A percentile compares a stretch with the other conserved stretches of the same genome.
These are phyloP conservation scores for Rasamsonia emersonii DNA, from an alignment of 2,329 filamentous ascomycete genomes.

Conservation along the genomic window DNA sequence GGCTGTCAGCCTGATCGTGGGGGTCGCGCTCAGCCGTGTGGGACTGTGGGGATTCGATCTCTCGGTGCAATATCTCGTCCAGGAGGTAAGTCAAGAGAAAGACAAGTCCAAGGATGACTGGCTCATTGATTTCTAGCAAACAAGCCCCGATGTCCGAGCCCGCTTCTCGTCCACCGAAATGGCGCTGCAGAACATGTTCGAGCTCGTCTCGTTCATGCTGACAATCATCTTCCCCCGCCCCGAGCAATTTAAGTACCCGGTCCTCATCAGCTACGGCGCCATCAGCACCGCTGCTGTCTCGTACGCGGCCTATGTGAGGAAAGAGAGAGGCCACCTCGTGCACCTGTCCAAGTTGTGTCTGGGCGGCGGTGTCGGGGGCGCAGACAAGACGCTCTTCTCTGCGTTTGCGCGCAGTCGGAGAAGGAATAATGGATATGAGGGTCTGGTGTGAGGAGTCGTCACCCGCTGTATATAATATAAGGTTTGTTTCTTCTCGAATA, in stretches of 20 bases:
- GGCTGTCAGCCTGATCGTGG: conserved; percentile 42
- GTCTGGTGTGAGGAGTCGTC: no score
- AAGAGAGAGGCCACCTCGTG: conserved; percentile 52
- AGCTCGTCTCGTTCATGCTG: conserved; percentile 56
- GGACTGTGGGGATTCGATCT: conserved; percentile 57
- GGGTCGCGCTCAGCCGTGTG: conserved; percentile 48
- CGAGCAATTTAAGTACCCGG: conserved; percentile 56
- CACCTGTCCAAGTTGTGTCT: no score
- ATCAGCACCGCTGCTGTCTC: conserved; percentile 20
- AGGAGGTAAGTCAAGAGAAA: conserved; percentile 41
- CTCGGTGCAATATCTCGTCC: conserved; percentile 51
- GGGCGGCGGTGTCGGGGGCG: no score
- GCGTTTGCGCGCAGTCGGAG: no score
- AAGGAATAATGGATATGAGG: no score
- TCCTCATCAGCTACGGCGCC: conserved; percentile 45
- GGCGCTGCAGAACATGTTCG: conserved; percentile 60
- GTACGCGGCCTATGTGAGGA: conserved; percentile 51
- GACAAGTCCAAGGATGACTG: neutral
- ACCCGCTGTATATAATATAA: no score
- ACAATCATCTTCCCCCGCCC: conserved; percentile 59
- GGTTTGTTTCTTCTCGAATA: no score
- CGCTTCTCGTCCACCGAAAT: conserved; percentile 61
- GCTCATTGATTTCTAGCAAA: conserved; percentile 33
- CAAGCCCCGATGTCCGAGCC: conserved; percentile 51
- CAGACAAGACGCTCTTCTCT: no score